phyloP scores from a whole-genome alignment of 306 rosid genomes.

The Medicago ruthenica region DNA sequence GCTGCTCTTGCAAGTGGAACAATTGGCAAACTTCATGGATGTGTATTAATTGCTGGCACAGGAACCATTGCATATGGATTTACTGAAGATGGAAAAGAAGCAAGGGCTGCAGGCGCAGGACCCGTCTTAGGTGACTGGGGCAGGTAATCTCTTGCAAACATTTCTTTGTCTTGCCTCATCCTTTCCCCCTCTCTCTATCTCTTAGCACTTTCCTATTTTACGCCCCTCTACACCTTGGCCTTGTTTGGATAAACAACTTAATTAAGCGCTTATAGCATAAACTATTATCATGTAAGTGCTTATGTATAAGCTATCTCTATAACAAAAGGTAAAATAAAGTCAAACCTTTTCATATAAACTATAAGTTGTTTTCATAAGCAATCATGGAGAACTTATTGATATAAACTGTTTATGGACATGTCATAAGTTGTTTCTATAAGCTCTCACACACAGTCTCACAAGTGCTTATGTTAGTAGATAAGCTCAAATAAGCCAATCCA shows the following conservation, averaged over 20 bases:
- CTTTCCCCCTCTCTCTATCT: background rate
- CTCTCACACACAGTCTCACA: background rate
- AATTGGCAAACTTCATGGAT: conserved; percentile 87
- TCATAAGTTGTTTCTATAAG: background rate
- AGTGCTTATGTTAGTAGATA: background rate
- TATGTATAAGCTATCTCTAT: too few relatives aligned
- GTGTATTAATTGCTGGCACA: conserved; percentile 94
- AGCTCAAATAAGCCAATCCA: too few relatives aligned
- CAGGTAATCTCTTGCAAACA: conserved; percentile 58
- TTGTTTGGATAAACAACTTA: too few relatives aligned
- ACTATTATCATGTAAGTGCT: too few relatives aligned
- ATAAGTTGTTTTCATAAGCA: too few relatives aligned
- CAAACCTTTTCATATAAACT: too few relatives aligned
- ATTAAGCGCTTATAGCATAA: too few relatives aligned
- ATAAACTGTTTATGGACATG: too few relatives aligned
- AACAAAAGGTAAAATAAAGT: too few relatives aligned
- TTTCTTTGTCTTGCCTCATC: background rate
- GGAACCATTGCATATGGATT: conserved; percentile 93
- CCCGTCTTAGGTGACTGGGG: conserved; percentile 99
- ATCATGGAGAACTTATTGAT: too few relatives aligned
- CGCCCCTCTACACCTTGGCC: background rate
- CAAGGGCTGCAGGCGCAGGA: conserved; percentile 95
- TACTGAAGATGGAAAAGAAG: conserved; percentile 90
- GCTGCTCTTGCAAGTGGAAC: conserved; percentile 98
- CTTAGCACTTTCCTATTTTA: background rate